phyloP scores from a whole-genome alignment of 2,329 filamentous ascomycete species.

The Pleochaeta shiraiana region DNA sequence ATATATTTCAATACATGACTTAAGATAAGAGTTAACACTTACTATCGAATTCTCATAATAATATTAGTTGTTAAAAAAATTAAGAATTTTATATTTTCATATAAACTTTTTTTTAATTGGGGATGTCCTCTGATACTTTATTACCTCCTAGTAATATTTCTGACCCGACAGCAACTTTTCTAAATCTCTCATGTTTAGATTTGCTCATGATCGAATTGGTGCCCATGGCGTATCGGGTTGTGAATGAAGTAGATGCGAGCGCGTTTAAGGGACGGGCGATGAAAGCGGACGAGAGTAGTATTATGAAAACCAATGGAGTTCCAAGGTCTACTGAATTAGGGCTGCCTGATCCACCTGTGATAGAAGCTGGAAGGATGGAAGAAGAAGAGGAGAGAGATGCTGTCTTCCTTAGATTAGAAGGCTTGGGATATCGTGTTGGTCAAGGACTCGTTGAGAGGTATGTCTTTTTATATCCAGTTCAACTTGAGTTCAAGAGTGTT shows the following conservation, averaged over 20 bases:
- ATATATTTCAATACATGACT: no score
- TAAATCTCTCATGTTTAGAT: slow-evolving; percentile 74
- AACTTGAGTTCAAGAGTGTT: no score
- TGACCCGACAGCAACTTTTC: slow-evolving; percentile 54
- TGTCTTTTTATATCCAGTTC: no score
- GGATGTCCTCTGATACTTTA: slow-evolving; percentile 53
- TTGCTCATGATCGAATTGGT: slow-evolving; percentile 94
- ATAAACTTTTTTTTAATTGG: no score
- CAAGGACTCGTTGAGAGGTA: slow-evolving; percentile 82
- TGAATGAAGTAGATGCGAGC: slow-evolving; percentile 31
- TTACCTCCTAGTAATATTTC: slow-evolving; percentile 46
- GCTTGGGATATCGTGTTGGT: slow-evolving; percentile 74
- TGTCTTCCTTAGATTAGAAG: slow-evolving; percentile 66
- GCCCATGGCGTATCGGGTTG: slow-evolving; percentile 74
- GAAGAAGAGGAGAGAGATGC: slow-evolving; percentile 71
- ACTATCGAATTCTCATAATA: no score
- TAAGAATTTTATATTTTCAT: no score
- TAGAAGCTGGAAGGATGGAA: slow-evolving; percentile 25
- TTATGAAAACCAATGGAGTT: neutral
- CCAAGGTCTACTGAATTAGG: neutral
- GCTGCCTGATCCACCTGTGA: slow-evolving; percentile 4
- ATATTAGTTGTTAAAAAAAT: no score
- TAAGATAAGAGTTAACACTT: no score
- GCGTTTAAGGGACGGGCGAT: neutral
- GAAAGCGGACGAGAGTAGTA: neutral